Conservation (phyloP, 2,329 filamentous ascomycete species). For the Apiospora marii region DNA sequence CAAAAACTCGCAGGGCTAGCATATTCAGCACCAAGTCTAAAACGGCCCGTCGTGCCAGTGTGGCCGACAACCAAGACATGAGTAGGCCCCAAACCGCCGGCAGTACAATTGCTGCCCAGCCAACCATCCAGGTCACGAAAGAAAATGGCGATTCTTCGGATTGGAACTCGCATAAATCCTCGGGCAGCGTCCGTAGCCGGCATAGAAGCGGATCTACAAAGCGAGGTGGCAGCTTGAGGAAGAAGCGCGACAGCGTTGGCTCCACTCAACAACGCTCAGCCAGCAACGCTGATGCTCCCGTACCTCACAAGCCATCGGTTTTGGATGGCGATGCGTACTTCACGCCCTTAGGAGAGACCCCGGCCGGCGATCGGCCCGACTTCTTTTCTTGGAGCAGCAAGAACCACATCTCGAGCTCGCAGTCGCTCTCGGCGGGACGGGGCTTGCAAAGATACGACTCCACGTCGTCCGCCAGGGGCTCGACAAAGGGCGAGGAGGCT, state of each 20-base stretch:
- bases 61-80: conserved; percentile 30
- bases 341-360: conserved; percentile 53
- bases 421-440: conserved; percentile 53
- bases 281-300: conserved; percentile 51
- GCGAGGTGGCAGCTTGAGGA: conserved; percentile 59
- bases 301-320: conserved; percentile 49
- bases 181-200: conserved; percentile 47
- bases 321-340: conserved; percentile 61
- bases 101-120: conserved; percentile 56
- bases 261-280: conserved; percentile 52
- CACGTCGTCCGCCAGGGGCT: conserved; percentile 50
- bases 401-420: conserved; percentile 47
- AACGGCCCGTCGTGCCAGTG: conserved; percentile 45
- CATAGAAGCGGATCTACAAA: conserved; percentile 55
- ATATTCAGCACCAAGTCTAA: conserved; percentile 74
- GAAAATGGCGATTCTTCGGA: conserved; percentile 60
- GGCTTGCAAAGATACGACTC: conserved; percentile 56
- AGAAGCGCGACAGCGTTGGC: conserved; percentile 59
- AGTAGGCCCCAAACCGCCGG: conserved; percentile 53
- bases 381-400: conserved; percentile 54
- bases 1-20: conserved; percentile 75
- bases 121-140: conserved; percentile 79
- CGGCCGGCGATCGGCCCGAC: conserved; percentile 47
- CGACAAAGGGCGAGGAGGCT: conserved; percentile 50
- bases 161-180: conserved; percentile 44